Conservation (phyloP, 2,329 filamentous ascomycete genomes). For the Microsporum ferrugineum region DNA sequence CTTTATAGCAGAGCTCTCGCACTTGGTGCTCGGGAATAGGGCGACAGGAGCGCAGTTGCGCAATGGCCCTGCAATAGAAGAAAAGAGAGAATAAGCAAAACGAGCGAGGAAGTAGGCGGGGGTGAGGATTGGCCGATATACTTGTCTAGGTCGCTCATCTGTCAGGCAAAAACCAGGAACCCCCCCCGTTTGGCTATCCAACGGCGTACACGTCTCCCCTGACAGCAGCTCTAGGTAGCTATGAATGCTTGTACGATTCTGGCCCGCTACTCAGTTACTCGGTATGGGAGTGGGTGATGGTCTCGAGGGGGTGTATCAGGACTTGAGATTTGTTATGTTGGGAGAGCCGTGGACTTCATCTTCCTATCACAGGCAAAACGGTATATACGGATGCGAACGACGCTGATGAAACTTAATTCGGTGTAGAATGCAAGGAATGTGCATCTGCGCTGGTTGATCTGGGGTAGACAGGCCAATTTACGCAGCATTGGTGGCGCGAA, state of each 20-base stretch:
- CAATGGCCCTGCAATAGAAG: slow-evolving; percentile 59
- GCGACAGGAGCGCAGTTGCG: slow-evolving; percentile 86
- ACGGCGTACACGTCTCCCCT: neutral
- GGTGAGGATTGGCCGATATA: slow-evolving; percentile 32
- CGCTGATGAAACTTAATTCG: neutral
- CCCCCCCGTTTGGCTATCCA: neutral
- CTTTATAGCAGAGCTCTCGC: slow-evolving; percentile 93
- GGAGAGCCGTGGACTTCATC: slow-evolving; percentile 2
- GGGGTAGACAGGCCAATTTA: neutral
- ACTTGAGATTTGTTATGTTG: slow-evolving; percentile 5
- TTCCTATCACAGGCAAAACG: slow-evolving; percentile 1
- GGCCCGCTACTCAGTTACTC: neutral
- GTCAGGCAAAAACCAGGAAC: slow-evolving; percentile 14
- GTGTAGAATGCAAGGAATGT: neutral
- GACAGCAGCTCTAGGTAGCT: neutral
- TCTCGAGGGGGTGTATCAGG: neutral
- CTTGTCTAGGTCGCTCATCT: slow-evolving; percentile 91
- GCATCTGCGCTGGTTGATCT: slow-evolving; percentile 1
- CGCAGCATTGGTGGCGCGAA: slow-evolving; percentile 1
- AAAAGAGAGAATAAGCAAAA: neutral
- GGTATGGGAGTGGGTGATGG: neutral
- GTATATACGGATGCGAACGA: neutral
- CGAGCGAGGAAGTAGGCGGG: neutral
- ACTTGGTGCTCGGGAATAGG: slow-evolving; percentile 94
- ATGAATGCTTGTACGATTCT: neutral